Base-by-base conservation (phyloP, 2,329 filamentous ascomycete genomes). In the Sporothrix mexicana region DNA sequence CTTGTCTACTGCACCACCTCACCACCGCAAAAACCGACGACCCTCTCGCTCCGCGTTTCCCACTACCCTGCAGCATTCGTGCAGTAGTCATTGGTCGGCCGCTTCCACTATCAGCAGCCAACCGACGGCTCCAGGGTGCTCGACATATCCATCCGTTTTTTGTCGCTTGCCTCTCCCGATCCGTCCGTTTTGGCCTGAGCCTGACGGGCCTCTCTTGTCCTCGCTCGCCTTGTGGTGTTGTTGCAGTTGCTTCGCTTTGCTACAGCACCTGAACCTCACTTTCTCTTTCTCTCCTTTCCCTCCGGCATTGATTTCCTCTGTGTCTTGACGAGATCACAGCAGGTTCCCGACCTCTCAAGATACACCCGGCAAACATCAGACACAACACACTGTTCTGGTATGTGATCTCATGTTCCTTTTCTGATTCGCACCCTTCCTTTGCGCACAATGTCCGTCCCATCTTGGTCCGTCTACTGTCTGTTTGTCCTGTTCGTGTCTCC, bases 71-170 rank as follows among this genome's bases (percentile, higher is more conserved):
- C 69, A 71, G 57, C 43, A 61, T 57, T 53, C 43, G 55, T n/a
- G 53, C 45, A 66, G 61, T 66, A 45, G 61, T 47, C 61, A 66
- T 41, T 66, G 25, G 61, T 47, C 61, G 41, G 10, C 61, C 41
- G 25, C 41, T n/a, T n/a, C 53, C 51, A 41, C 47, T 25, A 45
- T 49, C 51, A 69, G 30, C 49, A 20, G 20, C 67, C 20, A 55
- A 36, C 67, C 30, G 30, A 69, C 67, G 51, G 67, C 67, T 57
- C 47, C 67, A 57, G 67, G 23, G 64, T 68, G 66, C 67, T 69
- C 67, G 47, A 57, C 67, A 47, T 62, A 25, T 13, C 41, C 61
- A 3, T 8, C 45, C 45, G 15, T 25, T 8, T 64, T 64, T 25
- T 25, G 61, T 66, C n/a, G 61, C 36, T 47, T 66, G 25, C 66